Base-by-base conservation (phyloP, 306 rosid species). In the Quercus mongolica region DNA sequence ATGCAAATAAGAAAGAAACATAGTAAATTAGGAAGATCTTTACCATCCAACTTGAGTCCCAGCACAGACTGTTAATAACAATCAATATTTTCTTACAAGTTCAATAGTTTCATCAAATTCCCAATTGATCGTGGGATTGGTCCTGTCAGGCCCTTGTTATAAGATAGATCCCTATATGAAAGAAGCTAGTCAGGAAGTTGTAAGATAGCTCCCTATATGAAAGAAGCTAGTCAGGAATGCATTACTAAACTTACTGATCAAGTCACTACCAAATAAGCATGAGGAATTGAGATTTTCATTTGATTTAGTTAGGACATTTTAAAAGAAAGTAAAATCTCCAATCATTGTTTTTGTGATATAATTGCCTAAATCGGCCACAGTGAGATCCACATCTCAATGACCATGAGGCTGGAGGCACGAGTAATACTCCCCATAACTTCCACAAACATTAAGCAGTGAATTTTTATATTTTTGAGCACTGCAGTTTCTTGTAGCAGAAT, bases 131-230 rank as follows among this genome's bases (percentile, higher is more conserved):
- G 57, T 28, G 86, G 83, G 75, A 89, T 82, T 14, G 74, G 31
- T 76, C 92, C 90, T n/a, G 74, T 74, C 63, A 89, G 76, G n/a
- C 71, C 83, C 82, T 67, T 71, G 76, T 89, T 89, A 81, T 73
- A 76, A 5, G 92, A 85, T 49, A 89, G 82, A 82, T 89, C 90
- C 87, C 90, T 89, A 64, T 26, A 69, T 51, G 25, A 73, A 46
- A 76, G 46, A 65, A 30, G 61, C 68, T 14, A 83, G 33, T n/a
- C 28, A 64, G 58, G 74, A 74, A 78, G 76, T 89, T 89, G 83
- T 73, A 78, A 8, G 92, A 85, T 49, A 89, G 79, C 80, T 85
- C 90, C 87, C 90, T 89, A 64, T 26, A 69, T 51, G 25, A 73
- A 46, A 76, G 46, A 65, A 30, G 61, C 67, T 14, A 83, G 33